Base-by-base conservation (phyloP, 306 rosid genomes). In the Canavalia gladiata region DNA sequence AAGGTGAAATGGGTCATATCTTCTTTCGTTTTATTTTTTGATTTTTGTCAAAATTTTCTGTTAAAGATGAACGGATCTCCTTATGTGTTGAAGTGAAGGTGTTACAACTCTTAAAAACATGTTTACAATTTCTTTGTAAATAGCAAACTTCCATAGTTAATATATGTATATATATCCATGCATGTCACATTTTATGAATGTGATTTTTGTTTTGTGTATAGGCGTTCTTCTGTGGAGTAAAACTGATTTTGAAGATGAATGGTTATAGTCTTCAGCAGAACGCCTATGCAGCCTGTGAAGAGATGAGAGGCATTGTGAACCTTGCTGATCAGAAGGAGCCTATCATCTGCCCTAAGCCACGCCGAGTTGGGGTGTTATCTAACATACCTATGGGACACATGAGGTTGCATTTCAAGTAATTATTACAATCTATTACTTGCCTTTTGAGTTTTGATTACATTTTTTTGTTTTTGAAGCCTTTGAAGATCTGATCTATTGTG, bases 331-430 rank as follows among this genome's bases (percentile, higher is more conserved):
- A 77, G 82, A 88, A 82, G 86, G 92, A 90, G 51, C 75, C 94
- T 56, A 83, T 90, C 79, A 84, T 90, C 77, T 94, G 95, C 80
- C 98, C 98, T 11, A 90, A 90, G 86, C 97, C 98, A 41, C 86
- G 95, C 25, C 90, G 97, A 37, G 90, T 94, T 2, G 97, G 94
- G 42, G 83, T 87, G 77, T 79, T 89, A 72, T 74, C 90, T 13
- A 89, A 81, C 73, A 50, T 72, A 84, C 82, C 83, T 30, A 31
- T 75, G 41, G 77, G 88, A 84, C 88, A 90, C 67, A 77, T 89
- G 62, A 84, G 92, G 80, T 89, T 87, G 94, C 90, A 89, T 80
- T 79, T 82, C 81, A 89, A 87, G 97, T 92, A 87, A 57, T 0
- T 77, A 12, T 45, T 33, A 1, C 11, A 45, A 28, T 69, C 13